Evolutionary conservation across 2,329 filamentous ascomycete species (phyloP).

Genomic region (Monosporascus sp.): DNA sequence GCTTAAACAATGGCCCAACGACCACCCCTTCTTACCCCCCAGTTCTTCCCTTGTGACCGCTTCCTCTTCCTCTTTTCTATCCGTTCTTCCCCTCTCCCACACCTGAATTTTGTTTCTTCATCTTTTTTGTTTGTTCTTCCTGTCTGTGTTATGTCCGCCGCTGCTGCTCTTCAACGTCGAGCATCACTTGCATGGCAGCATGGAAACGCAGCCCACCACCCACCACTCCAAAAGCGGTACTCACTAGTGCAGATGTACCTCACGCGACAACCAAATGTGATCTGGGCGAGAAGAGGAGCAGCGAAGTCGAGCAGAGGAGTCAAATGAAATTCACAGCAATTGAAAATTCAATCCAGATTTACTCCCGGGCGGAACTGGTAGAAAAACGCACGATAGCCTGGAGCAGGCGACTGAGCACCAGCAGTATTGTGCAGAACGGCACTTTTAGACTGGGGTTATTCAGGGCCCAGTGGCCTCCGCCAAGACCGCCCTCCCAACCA

Average conservation of each 20-base stretch:
- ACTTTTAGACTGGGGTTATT: not conserved
- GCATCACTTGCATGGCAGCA: not conserved
- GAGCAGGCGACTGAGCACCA: not conserved
- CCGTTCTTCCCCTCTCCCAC: constrained; percentile 5
- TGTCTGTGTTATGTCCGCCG: constrained; percentile 1
- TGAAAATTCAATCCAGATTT: not conserved
- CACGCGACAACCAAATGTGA: not conserved
- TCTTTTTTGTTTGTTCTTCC: constrained; percentile 1
- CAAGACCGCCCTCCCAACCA: not conserved
- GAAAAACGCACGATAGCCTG: constrained; percentile 1
- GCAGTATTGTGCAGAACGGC: constrained; percentile 7
- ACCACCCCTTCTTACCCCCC: constrained; percentile 23
- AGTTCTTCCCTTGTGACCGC: constrained; percentile 19
- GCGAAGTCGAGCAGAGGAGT: not conserved
- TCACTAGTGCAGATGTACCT: not conserved
- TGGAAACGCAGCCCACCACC: not conserved
- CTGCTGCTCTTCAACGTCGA: not conserved
- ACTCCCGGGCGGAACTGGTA: not conserved
- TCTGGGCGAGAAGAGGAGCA: not conserved
- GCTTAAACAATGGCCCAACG: constrained; percentile 24
- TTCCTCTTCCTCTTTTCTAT: constrained; percentile 7
- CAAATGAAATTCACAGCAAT: not conserved
- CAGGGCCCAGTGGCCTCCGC: not conserved
- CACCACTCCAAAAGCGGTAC: not conserved
- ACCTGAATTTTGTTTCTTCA: constrained; percentile 4